Evolutionary conservation across 352 stramenopile genomes (phyloP).

Genomic region (Globisporangium paddicum): DNA sequence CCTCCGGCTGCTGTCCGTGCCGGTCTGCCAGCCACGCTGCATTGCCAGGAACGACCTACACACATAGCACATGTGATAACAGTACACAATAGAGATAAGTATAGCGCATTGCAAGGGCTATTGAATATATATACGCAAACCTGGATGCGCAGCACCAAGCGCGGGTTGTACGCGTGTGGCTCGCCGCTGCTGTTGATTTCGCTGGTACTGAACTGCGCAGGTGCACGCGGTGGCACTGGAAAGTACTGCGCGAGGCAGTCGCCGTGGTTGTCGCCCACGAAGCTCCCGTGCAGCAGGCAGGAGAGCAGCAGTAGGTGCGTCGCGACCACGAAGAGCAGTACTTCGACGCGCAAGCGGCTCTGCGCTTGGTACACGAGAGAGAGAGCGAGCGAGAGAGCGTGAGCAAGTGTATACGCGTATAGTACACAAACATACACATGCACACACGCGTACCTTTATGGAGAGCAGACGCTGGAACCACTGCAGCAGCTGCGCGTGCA

Average conservation of each 20-base stretch:
- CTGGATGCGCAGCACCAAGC: conserved; percentile 34
- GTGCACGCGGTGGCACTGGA: conserved; percentile 1
- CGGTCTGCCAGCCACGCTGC: not conserved
- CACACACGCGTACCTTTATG: conserved; percentile 25
- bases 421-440: not conserved
- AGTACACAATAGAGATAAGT: no score
- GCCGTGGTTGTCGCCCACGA: conserved; percentile 23
- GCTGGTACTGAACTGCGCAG: not conserved
- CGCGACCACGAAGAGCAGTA: conserved; percentile 49
- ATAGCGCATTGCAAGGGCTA: no score
- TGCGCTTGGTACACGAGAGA: conserved; percentile 8
- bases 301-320: conserved; percentile 47
- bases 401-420: conserved; percentile 3
- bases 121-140: conserved; percentile 10
- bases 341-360: conserved; percentile 52
- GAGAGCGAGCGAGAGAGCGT: not conserved
- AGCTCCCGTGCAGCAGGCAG: conserved; percentile 52
- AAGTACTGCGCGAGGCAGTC: conserved; percentile 37
- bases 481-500: conserved; percentile 60
- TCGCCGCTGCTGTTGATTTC: not conserved
- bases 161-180: not conserved
- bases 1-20: not conserved
- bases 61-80: not conserved
- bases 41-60: conserved; percentile 7
- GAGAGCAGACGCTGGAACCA: conserved; percentile 38